Conservation (phyloP, 257 asterid genomes). For the Rubia yunnanensis region DNA sequence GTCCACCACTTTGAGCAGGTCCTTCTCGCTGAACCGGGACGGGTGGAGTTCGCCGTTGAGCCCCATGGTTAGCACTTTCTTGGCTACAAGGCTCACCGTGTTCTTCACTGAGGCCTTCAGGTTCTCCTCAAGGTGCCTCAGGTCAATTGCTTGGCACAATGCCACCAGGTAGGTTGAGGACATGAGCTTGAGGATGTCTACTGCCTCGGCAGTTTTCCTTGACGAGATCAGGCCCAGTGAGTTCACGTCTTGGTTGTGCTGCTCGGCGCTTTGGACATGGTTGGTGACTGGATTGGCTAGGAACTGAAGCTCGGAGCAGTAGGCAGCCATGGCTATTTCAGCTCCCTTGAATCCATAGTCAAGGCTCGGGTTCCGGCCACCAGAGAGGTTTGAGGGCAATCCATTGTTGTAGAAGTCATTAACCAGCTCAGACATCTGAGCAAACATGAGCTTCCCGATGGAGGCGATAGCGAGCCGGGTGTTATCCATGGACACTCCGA, state of each 20-base stretch:
- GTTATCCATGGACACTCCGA: conserved; percentile 28
- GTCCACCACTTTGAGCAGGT: conserved; percentile 24
- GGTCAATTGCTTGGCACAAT: conserved; percentile 24
- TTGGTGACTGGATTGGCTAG: conserved; percentile 26
- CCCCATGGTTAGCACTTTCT: conserved; percentile 19
- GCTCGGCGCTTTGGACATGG: conserved; percentile 30
- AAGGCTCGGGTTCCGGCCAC: conserved; percentile 24
- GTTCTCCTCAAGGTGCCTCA: conserved; percentile 28
- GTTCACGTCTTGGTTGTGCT: conserved; percentile 28
- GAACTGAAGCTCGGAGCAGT: conserved; percentile 29
- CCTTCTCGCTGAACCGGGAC: conserved; percentile 17
- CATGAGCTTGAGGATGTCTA: conserved; percentile 22
- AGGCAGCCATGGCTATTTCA: conserved; percentile 27
- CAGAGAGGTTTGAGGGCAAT: conserved; percentile 22
- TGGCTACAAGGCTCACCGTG: conserved; percentile 14
- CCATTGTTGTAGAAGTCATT: conserved; percentile 29
- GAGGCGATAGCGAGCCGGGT: conserved; percentile 25
- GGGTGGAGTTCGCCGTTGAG: conserved; percentile 16
- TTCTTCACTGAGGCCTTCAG: conserved; percentile 18
- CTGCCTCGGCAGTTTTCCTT: conserved; percentile 22
- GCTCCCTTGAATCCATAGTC: conserved; percentile 28
- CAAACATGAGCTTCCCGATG: conserved; percentile 31
- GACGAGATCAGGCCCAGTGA: conserved; percentile 24
- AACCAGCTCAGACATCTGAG: conserved; percentile 27
- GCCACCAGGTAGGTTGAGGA: conserved; percentile 24